Percentiles rank a stretch among this genome's conserved stretches.
Evolutionary conservation across 1,284 basidiomycete species (phyloP).

Genomic region (Trametes versicolor): DNA sequence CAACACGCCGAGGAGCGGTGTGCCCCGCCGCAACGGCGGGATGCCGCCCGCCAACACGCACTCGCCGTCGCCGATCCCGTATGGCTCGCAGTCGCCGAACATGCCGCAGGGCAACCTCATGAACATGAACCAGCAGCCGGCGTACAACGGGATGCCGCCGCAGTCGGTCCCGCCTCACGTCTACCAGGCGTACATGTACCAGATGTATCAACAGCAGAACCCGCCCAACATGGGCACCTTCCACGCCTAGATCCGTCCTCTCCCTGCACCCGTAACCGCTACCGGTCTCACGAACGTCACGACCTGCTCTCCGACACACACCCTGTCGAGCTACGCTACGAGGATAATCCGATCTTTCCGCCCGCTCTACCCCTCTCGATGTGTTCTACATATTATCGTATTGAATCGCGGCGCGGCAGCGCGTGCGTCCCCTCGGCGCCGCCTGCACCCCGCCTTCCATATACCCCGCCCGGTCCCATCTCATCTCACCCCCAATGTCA

Average conservation of each 20-base stretch:
- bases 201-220: slow-evolving; percentile 78
- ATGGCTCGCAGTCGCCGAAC: slow-evolving; percentile 67
- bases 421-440: slow-evolving; percentile 13
- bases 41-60: slow-evolving; percentile 47
- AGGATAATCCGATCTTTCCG: slow-evolving; percentile 35
- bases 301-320: slow-evolving; percentile 38
- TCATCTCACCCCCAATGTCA: slow-evolving; percentile 25
- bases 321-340: slow-evolving; percentile 33
- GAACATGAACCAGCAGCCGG: slow-evolving; percentile 70
- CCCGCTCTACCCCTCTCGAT: slow-evolving; percentile 24
- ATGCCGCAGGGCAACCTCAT: slow-evolving; percentile 63
- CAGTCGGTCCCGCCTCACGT: slow-evolving; percentile 74
- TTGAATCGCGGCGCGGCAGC: slow-evolving; percentile 28
- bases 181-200: slow-evolving; percentile 85
- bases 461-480: slow-evolving; percentile 33
- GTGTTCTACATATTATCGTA: slow-evolving; percentile 37
- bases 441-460: slow-evolving; percentile 22
- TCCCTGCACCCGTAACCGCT: slow-evolving; percentile 31
- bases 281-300: slow-evolving; percentile 41
- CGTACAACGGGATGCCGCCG: slow-evolving; percentile 67
- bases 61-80: slow-evolving; percentile 58
- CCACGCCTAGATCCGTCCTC: slow-evolving; percentile 63
- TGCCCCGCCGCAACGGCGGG: slow-evolving; percentile 63
- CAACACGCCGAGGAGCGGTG: slow-evolving; percentile 55
- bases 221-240: slow-evolving; percentile 79